phyloP scores from a whole-genome alignment of 352 stramenopile species.

The Globisporangium takayamanum region DNA sequence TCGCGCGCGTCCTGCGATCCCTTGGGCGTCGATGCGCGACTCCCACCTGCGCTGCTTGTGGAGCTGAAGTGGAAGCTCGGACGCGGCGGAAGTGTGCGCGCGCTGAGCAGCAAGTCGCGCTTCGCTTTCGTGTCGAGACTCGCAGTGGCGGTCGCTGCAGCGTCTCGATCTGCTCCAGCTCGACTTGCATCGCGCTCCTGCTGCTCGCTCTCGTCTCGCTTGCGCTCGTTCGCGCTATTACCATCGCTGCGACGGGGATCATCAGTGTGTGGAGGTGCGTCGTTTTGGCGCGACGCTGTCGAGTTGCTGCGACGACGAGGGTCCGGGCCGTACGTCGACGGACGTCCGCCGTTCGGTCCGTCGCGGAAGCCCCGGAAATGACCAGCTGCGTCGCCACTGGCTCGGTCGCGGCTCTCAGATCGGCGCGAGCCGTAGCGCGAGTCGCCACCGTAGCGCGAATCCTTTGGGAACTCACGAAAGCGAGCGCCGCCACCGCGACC shows the following conservation, averaged over 20 bases:
- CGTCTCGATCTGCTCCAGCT: constrained; percentile 20
- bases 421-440: constrained; percentile 17
- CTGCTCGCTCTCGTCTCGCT: constrained; percentile 17
- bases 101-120: constrained; percentile 15
- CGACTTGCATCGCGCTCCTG: constrained; percentile 20
- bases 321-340: constrained; percentile 15
- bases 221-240: constrained; percentile 1
- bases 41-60: constrained; percentile 16
- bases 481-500: constrained; percentile 14
- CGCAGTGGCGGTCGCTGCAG: background rate
- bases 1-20: constrained; percentile 9
- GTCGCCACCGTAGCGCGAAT: constrained; percentile 17
- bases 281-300: constrained; percentile 17
- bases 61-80: constrained; percentile 16
- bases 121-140: constrained; percentile 19
- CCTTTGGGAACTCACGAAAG: constrained; percentile 33
- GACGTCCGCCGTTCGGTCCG: constrained; percentile 8
- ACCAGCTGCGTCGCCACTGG: constrained; percentile 16
- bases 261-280: constrained; percentile 19
- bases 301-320: constrained; percentile 14
- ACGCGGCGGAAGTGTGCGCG: constrained; percentile 25
- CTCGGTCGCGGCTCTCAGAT: constrained; percentile 40
- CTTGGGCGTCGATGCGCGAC: constrained; percentile 19
- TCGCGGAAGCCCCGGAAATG: constrained; percentile 20
- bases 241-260: constrained; percentile 9